Conservation (phyloP, 2,329 filamentous ascomycete genomes). For the Fusarium sp. region DNA sequence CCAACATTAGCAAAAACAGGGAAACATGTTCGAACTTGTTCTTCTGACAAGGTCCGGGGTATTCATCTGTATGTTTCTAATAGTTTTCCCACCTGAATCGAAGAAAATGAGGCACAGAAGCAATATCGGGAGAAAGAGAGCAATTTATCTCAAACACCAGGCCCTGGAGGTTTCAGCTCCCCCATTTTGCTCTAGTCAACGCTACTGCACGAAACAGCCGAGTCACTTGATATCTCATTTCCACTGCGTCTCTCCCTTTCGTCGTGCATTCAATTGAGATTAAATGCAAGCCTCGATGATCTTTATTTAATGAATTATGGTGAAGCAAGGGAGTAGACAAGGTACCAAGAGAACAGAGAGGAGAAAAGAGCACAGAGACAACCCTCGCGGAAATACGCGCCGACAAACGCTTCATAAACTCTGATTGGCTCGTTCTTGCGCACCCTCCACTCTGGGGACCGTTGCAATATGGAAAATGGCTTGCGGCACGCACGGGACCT, state of each 20-base stretch:
- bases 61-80: slow-evolving; percentile 7
- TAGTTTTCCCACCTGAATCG: slow-evolving; percentile 22
- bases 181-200: slow-evolving; percentile 13
- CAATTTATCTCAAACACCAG: slow-evolving; percentile 30
- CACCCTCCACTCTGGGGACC: slow-evolving; percentile 15
- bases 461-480: slow-evolving; percentile 12
- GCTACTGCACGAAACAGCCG: slow-evolving; percentile 37
- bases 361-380: background rate
- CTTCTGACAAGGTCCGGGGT: slow-evolving; percentile 6
- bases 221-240: slow-evolving; percentile 36
- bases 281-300: background rate
- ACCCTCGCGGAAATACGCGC: slow-evolving; percentile 32
- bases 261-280: slow-evolving; percentile 2
- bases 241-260: slow-evolving; percentile 23
- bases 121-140: slow-evolving; percentile 1
- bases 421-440: slow-evolving; percentile 31
- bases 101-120: slow-evolving; percentile 15
- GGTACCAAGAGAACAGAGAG: background rate
- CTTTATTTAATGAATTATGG: background rate
- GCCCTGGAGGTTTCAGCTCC: slow-evolving; percentile 36
- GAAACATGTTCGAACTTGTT: slow-evolving; percentile 14
- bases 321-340: background rate
- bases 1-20: background rate
- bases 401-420: slow-evolving; percentile 31
- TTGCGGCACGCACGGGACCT: slow-evolving; percentile 42